Base-by-base conservation (phyloP, 2,329 filamentous ascomycete genomes). In the Colletotrichum sp. region DNA sequence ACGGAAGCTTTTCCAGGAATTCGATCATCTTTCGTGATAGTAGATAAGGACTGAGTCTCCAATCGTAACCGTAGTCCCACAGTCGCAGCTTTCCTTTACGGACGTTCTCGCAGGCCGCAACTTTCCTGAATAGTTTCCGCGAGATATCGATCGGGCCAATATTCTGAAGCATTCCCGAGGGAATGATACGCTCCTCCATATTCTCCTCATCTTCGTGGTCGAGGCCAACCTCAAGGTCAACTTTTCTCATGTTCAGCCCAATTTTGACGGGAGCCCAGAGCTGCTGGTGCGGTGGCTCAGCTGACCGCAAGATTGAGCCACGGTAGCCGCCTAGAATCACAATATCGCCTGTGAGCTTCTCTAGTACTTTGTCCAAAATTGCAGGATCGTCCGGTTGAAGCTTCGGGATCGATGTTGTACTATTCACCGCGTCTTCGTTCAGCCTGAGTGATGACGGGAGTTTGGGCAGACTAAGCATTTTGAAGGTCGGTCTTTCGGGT, bases 251-350 rank as follows among this genome's bases (percentile, higher is more conserved):
- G 79, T 98, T 98, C 67, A 98, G 86, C 1, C 96, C 96, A 32
- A 98, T 93, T 84, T 98, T 98, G 81, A 98, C 93, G 0, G 96
- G 96, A 3, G 98, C 95, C 96, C 96, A 98, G 0, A 98, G 86
- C 82, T 98, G 95, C n/a, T 95, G 92, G 81, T 96, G 92, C 6
- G 94, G 94, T 11, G 94, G 91, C 77, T 95, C 93, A 13, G 95
- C 94, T 13, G 95, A 98, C 34, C 96, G 92, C 34, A 98, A 85
- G n/a, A 98, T 90, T 0, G 96, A 98, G 5, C 96, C 96, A 78
- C 96, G 91, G 82, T 98, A 98, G 16, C 96, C 96, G 25, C 96
- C 96, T 81, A 98, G 90, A 34, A 98, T 89, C 9, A 98, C 95
- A 9, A 98, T 83, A 81, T 98, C 96, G 1, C 96, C 96, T 1